Conservation (phyloP, 805 yeast genomes). For the Candida silvatica region DNA sequence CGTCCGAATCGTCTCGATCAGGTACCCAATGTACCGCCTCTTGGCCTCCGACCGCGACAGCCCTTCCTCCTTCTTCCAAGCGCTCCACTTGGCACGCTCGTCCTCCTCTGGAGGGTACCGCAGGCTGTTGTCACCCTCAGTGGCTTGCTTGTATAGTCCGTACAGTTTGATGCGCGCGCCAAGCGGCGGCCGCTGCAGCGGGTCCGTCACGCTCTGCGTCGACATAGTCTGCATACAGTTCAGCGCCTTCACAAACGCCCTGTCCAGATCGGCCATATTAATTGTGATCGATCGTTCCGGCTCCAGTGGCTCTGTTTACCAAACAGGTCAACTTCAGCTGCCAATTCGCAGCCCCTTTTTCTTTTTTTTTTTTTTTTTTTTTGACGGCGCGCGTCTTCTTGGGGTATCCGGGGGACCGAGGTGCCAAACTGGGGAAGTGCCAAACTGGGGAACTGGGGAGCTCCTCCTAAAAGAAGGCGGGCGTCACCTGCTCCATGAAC, state of each 20-base stretch:
- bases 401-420: too few species aligned
- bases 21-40: conserved; percentile 53
- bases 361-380: too few species aligned
- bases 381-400: too few species aligned
- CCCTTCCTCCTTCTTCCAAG: conserved; percentile 76
- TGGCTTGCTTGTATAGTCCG: conserved; percentile 83
- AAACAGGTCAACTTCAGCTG: too few species aligned
- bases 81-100: conserved; percentile 71
- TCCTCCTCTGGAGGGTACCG: conserved; percentile 62
- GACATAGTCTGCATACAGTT: conserved; percentile 70
- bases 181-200: conserved; percentile 71
- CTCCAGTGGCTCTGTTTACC: too few species aligned
- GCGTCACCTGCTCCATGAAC: too few species aligned
- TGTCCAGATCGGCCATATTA: conserved; percentile 56
- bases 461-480: too few species aligned
- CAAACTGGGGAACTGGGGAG: too few species aligned
- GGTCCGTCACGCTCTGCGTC: conserved; percentile 49
- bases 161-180: conserved; percentile 60
- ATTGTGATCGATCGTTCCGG: too few species aligned
- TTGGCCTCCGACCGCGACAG: conserved; percentile 65
- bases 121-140: conserved; percentile 71
- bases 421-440: too few species aligned
- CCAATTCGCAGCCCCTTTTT: too few species aligned
- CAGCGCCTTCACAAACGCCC: conserved; percentile 77
- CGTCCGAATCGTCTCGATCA: conserved; percentile 64